Evolutionary conservation across 2,329 filamentous ascomycete species (phyloP), one percentile per base, ranked within the genome.

Genomic region (Chaetothyriales sp.): DNA sequence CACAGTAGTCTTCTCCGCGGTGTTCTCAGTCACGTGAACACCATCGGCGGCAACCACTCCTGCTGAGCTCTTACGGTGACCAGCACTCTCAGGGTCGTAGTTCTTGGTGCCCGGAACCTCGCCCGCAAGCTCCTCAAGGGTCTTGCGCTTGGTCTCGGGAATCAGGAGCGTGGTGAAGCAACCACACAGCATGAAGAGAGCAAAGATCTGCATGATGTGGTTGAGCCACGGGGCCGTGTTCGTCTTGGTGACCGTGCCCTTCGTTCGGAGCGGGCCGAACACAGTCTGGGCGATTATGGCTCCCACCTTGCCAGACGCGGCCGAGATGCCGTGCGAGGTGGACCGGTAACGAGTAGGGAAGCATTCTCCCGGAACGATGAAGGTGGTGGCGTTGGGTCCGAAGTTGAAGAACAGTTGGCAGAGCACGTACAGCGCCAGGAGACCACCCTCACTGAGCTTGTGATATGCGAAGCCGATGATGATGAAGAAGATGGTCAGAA

Each of bases 61-160:
- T 33, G 7, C 25, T 4, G 51, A 50, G 19, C 33, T 40, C 50
- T 47, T 59, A 49, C 52, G 51, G 47, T 61, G 60, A 43, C 60
- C 60, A 18, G 59, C 52, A 22, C 48, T 52, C 10, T 57, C 54
- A 18, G 66, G 65, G 57, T 73, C 71, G 56, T 70, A 74, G 61
- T 71, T 67, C 25, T 69, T 66, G 6, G 70, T 82, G 18, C 80
- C 81, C 1, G 79, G 76, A 2, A 77, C 71, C 65, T 87, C 83
- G 8, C 82, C 82, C 1, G 81, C 76, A 15, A 88, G 69, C 57
- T 82, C 77, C 63, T 88, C 86, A 44, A 92, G 71, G 0, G 85
- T 87, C 65, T 80, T 74, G 1, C 83, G 76, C 70, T 84, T 88
- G 0, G 83, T 89, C 69, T 89, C 86, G 0, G 85, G 85, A 19